These are phyloP conservation scores for Penicillium crystallinum DNA, from an alignment of 495 filamentous ascomycete genomes.

Conservation along the genomic window DNA sequence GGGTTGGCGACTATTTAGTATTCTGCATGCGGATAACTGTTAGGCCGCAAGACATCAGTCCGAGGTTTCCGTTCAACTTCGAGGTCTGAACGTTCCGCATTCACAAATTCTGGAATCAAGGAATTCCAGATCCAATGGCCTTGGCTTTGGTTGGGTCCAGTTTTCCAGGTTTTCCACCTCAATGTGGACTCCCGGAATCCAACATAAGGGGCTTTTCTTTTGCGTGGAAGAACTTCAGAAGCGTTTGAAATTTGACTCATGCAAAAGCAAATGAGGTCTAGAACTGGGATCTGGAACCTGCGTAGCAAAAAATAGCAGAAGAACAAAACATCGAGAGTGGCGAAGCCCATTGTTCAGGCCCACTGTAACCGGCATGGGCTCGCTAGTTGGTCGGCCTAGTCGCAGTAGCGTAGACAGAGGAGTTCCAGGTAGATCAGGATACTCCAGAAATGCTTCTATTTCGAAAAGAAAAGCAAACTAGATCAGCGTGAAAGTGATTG, in stretches of 20 bases:
- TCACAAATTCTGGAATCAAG: not conserved
- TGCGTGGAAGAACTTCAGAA: not conserved
- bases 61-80: not conserved
- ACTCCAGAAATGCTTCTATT: too few relatives aligned
- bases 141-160: not conserved
- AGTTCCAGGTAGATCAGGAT: conserved; percentile 17
- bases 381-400: conserved; percentile 21
- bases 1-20: not conserved
- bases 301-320: not conserved
- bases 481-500: too few relatives aligned
- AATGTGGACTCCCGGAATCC: not conserved
- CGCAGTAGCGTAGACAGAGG: conserved; percentile 20
- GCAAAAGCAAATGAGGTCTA: not conserved
- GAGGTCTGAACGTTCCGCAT: not conserved
- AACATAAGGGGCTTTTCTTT: not conserved
- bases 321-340: conserved; percentile 2
- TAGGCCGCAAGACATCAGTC: not conserved
- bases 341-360: conserved; percentile 16
- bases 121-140: not conserved
- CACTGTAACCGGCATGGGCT: conserved; percentile 14
- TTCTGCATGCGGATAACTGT: not conserved
- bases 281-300: not conserved
- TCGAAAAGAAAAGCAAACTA: not conserved
- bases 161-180: not conserved
- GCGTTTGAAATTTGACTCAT: not conserved